phyloP scores from a whole-genome alignment of 1,284 basidiomycete species.

The Trametes pubescens region DNA sequence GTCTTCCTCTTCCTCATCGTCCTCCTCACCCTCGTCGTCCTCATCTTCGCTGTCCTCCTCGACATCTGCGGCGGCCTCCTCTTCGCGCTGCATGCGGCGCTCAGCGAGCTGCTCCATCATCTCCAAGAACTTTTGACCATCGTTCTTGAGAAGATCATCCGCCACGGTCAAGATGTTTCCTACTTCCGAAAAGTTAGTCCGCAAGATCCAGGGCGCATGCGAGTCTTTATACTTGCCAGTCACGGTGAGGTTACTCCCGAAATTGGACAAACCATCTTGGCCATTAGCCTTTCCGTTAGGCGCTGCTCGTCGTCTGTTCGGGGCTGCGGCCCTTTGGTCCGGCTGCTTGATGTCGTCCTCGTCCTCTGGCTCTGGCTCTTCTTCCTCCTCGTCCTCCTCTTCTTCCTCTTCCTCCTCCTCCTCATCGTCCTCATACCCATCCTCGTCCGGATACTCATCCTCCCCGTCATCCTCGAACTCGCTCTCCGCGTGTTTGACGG shows the following conservation, averaged over 20 bases:
- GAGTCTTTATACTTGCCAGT: slow-evolving; percentile 40
- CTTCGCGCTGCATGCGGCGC: slow-evolving; percentile 91
- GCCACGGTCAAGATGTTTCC: slow-evolving; percentile 98
- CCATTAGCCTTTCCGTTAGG: slow-evolving; percentile 38
- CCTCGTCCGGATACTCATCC: slow-evolving; percentile 50
- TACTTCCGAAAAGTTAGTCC: slow-evolving; percentile 47
- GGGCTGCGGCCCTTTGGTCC: slow-evolving; percentile 35
- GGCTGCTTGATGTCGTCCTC: slow-evolving; percentile 40
- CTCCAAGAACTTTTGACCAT: slow-evolving; percentile 98
- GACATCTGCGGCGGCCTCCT: slow-evolving; percentile 84
- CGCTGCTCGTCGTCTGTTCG: slow-evolving; percentile 36
- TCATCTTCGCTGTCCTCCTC: slow-evolving; percentile 55
- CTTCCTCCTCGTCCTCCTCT: slow-evolving; percentile 44
- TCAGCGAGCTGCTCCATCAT: slow-evolving; percentile 99
- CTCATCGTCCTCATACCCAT: slow-evolving; percentile 45
- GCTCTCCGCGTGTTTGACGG: slow-evolving; percentile 57
- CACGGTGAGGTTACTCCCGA: slow-evolving; percentile 45
- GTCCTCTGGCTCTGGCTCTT: slow-evolving; percentile 41
- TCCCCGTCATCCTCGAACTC: slow-evolving; percentile 64
- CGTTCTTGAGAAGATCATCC: slow-evolving; percentile 97
- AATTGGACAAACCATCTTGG: slow-evolving; percentile 39
- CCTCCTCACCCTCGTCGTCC: slow-evolving; percentile 46
- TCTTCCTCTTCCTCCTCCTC: slow-evolving; percentile 46
- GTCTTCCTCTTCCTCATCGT: slow-evolving; percentile 45
- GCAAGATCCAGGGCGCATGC: slow-evolving; percentile 9